Evolutionary conservation across 148 eudicot species (phyloP).

Genomic region (Tetragonia tetragonoides): DNA sequence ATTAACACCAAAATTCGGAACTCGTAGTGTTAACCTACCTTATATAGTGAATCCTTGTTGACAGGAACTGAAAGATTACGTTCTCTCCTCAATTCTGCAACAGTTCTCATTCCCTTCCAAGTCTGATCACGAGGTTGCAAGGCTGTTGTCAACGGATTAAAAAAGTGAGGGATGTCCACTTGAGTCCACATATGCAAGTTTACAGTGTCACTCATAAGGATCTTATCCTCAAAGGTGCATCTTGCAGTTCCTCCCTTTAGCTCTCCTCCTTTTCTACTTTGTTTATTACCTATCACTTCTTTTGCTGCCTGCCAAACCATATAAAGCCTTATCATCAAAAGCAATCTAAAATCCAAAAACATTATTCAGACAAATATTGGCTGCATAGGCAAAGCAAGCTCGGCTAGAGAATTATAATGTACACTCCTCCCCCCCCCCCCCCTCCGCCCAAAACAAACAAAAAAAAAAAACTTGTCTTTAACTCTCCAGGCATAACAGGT

Average conservation of each 20-base stretch:
- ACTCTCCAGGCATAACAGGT: no score
- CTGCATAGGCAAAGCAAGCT: neutral
- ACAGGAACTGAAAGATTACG: constrained; percentile 62
- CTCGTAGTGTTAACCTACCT: constrained; percentile 38
- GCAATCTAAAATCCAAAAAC: neutral
- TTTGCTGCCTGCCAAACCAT: constrained; percentile 71
- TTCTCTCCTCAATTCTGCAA: constrained; percentile 72
- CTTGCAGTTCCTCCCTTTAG: constrained; percentile 84
- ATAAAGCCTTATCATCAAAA: neutral
- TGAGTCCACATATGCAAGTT: constrained; percentile 86
- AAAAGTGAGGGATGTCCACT: constrained; percentile 82
- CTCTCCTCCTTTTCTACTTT: constrained; percentile 50
- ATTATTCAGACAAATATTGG: neutral
- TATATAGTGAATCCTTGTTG: constrained; percentile 81
- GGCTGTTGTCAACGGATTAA: constrained; percentile 85
- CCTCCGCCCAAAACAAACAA: no score
- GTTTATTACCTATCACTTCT: constrained; percentile 67
- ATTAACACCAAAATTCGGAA: neutral
- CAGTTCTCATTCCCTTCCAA: constrained; percentile 95
- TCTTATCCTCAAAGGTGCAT: constrained; percentile 97
- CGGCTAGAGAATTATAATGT: neutral
- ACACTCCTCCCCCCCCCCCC: neutral
- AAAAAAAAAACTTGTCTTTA: no score
- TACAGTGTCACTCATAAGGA: constrained; percentile 88
- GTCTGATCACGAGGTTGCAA: constrained; percentile 75